phyloP scores from a whole-genome alignment of 2,329 filamentous ascomycete species.

The Aspergillus glaucus region DNA sequence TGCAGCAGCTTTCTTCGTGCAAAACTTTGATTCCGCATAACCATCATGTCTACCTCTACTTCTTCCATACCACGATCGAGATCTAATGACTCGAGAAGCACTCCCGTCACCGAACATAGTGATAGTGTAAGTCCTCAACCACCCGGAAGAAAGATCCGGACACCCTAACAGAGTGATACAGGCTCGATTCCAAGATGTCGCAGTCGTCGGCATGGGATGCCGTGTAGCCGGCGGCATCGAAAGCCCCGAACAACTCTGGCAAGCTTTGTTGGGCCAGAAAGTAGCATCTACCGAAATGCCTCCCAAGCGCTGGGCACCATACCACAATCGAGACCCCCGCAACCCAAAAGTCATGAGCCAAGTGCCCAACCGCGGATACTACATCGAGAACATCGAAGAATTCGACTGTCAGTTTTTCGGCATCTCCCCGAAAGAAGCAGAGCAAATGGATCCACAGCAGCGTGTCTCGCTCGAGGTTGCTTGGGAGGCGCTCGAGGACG shows the following conservation, averaged over 20 bases:
- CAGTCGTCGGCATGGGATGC: conserved; percentile 30
- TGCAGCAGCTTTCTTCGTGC: too few relatives aligned
- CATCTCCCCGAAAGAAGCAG: conserved; percentile 22
- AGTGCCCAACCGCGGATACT: conserved; percentile 25
- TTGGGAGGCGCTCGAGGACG: conserved; percentile 19
- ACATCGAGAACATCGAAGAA: conserved; percentile 18
- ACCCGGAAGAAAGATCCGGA: too few relatives aligned
- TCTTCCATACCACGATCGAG: too few relatives aligned
- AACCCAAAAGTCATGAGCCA: conserved; percentile 20
- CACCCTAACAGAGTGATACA: too few relatives aligned
- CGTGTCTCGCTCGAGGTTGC: conserved; percentile 17
- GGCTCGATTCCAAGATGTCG: conserved; percentile 4
- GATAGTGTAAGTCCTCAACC: too few relatives aligned
- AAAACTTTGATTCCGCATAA: too few relatives aligned
- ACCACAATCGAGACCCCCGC: conserved; percentile 17
- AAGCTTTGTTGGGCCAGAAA: conserved; percentile 23
- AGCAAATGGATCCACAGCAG: conserved; percentile 26
- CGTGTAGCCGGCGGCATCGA: conserved; percentile 25
- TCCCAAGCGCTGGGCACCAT: conserved; percentile 27
- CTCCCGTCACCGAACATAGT: too few relatives aligned
- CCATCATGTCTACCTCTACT: too few relatives aligned
- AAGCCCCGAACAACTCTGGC: conserved; percentile 28
- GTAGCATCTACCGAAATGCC: conserved; percentile 25
- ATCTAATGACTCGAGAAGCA: too few relatives aligned
- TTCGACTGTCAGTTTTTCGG: conserved; percentile 26